phyloP scores from a whole-genome alignment of 345 rosid genomes.

The Gossypium sturtianum region DNA sequence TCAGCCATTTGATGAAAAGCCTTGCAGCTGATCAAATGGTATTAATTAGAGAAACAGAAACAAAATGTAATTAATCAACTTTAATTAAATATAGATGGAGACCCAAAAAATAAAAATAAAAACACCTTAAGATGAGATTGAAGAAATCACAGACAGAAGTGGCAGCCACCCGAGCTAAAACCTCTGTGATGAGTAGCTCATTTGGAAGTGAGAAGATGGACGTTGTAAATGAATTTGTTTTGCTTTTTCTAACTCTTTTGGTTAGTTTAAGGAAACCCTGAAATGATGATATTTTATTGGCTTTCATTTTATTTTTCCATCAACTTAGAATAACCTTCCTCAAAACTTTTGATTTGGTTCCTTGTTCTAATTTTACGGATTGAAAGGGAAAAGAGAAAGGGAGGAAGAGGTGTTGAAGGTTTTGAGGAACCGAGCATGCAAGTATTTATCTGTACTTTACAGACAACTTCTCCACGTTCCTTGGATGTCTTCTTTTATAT shows the following conservation, averaged over 20 bases:
- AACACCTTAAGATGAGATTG: slow-evolving; percentile 13
- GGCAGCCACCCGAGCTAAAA: slow-evolving; percentile 16
- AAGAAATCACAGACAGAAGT: background rate
- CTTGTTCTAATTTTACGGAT: background rate
- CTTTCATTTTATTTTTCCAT: background rate
- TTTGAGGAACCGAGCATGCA: background rate
- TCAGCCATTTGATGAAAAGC: background rate
- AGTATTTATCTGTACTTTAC: too few relatives aligned
- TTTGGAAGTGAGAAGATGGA: slow-evolving; percentile 14
- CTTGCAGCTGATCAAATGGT: slow-evolving; percentile 15
- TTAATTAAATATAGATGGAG: background rate
- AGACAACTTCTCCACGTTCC: too few relatives aligned
- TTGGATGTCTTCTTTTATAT: too few relatives aligned
- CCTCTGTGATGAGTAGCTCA: slow-evolving; percentile 3
- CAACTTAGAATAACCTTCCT: background rate
- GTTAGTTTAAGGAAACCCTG: background rate
- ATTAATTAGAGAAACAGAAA: background rate
- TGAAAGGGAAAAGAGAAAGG: background rate
- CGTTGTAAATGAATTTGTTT: background rate
- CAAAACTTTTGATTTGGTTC: background rate
- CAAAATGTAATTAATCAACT: background rate
- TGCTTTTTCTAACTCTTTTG: background rate
- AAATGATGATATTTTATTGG: background rate
- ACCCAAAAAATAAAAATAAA: background rate
- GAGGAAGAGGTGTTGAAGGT: background rate